Evolutionary conservation across 768 basidiomycete species (phyloP), one percentile per base, ranked within the genome.

Genomic region (Daedaleopsis sinensis): DNA sequence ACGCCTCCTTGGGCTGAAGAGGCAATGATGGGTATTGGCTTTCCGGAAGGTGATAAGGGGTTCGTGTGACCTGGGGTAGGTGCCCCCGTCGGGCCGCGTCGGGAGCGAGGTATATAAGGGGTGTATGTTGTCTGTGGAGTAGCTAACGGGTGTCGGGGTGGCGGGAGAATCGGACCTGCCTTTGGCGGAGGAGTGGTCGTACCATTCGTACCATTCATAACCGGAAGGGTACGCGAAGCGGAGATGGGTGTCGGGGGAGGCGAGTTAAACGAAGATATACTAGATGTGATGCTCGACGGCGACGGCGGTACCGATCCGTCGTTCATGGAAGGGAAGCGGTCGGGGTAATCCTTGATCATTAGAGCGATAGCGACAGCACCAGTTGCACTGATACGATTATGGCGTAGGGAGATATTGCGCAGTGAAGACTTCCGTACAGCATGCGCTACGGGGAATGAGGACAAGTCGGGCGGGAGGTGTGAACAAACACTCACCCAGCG

Each of bases 301-400:
- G 65, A 67, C 18, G 63, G 56, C 49, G 67, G 64, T 1, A 52
- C 57, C 5, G 67, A 65, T 12, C 52, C 39, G 16, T 55, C 39
- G 11, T 69, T 59, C 19, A 72, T 58, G 13, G 67, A 59, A 2
- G 77, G 74, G 64, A 88, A 83, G 46, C 89, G 81, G 65, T 97
- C 94, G 4, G 94, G 93, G 70, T 98, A 98, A 73, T 99, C 96
- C 54, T 92, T 86, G 64, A 98, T 95, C 93, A 99, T 96, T 54
- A 97, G 82, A 0, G 96, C 95, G 13, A 98, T 80, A 0, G 94
- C 91, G 6, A 98, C 94, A 9, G 91, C 94, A 37, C 95, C 94
- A 0, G 90, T 84, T 0, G 88, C 82, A 37, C 82, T 86, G 68
- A 98, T 97, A 46, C 85, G 85, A 74, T 99, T 98, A 49, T 93